Evolutionary conservation across 176 grass and related monocot genomes (phyloP), one percentile per base, ranked within the genome.

Genomic region (Zea luxurians): DNA sequence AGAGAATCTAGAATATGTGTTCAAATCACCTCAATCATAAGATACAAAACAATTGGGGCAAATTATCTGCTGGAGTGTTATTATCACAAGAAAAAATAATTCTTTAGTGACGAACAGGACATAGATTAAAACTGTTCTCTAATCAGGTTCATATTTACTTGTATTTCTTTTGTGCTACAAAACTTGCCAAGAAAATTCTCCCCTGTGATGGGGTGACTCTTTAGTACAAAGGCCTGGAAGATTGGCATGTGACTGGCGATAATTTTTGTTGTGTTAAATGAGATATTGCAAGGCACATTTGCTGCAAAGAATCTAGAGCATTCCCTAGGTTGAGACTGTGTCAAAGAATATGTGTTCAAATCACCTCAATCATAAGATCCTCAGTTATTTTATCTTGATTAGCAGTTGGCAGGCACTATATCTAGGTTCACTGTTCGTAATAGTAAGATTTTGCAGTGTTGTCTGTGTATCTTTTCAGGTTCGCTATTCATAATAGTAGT

Each of bases 201-300:
- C 47, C 2, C 16, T 76, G n/a, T 37, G 4, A 64, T 42, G 2
- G 55, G 5, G 38, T 50, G 35, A 62, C 2, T 41, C 7, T 61
- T 76, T 70, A 69, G 17, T 41, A 64, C 11, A 7, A 50, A 53
- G 1, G 12, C 54, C 12, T 65, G 10, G 20, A 61, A 78, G 73
- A 80, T 66, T 74, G 34, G 1, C 34, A 43, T 37, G 62, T 83
- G 2, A 61, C 21, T 61, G 15, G 43, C 61, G 21, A 7, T 72
- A 59, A 65, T 53, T 58, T 67, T 35, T 35, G 15, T 73, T 61
- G 13, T 83, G 58, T 66, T 34, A 11, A 13, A 13, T 64, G 35
- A 47, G 4, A 76, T 70, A 43, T 57, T 71, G 12, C 13, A 27
- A 17, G 13, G 1, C n/a, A 53, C 1, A 16, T 79, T 77, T 79